These are phyloP conservation scores for Penicillium manginii DNA, from an alignment of 495 filamentous ascomycete species.

Conservation along the genomic window DNA sequence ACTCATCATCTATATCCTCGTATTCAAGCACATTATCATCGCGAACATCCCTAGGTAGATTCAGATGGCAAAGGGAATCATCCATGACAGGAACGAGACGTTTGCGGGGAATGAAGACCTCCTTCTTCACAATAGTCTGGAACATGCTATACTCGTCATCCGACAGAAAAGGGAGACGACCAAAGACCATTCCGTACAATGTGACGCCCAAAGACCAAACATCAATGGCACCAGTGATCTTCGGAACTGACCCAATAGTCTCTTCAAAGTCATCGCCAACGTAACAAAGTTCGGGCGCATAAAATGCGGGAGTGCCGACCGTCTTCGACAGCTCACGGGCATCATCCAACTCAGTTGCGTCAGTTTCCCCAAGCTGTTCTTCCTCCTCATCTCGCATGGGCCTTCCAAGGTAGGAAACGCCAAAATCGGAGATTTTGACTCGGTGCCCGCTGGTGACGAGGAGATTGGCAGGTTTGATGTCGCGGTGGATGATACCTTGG, in stretches of 20 bases:
- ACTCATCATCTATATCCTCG: conserved; percentile 80
- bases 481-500: conserved; percentile 94
- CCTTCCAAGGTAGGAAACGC: conserved; percentile 92
- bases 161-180: conserved; percentile 88
- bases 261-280: conserved; percentile 59
- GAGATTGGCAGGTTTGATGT: conserved; percentile 99
- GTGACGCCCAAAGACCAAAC: conserved; percentile 98
- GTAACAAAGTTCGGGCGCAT: conserved; percentile 96
- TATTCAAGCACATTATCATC: conserved; percentile 75
- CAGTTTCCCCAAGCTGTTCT: conserved; percentile 80
- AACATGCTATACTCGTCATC: conserved; percentile 91
- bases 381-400: conserved; percentile 77
- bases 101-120: conserved; percentile 81
- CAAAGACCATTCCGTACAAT: conserved; percentile 92
- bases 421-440: conserved; percentile 99
- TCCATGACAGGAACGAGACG: conserved; percentile 77
- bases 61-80: conserved; percentile 47
- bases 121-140: conserved; percentile 83
- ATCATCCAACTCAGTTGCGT: conserved; percentile 83
- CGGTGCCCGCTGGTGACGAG: conserved; percentile 82
- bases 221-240: conserved; percentile 79
- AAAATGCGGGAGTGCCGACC: conserved; percentile 96
- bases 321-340: conserved; percentile 96
- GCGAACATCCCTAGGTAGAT: conserved; percentile 44
- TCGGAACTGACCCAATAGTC: conserved; percentile 45